Base-by-base conservation (phyloP, 768 basidiomycete genomes). In the Suillus brevipes region DNA sequence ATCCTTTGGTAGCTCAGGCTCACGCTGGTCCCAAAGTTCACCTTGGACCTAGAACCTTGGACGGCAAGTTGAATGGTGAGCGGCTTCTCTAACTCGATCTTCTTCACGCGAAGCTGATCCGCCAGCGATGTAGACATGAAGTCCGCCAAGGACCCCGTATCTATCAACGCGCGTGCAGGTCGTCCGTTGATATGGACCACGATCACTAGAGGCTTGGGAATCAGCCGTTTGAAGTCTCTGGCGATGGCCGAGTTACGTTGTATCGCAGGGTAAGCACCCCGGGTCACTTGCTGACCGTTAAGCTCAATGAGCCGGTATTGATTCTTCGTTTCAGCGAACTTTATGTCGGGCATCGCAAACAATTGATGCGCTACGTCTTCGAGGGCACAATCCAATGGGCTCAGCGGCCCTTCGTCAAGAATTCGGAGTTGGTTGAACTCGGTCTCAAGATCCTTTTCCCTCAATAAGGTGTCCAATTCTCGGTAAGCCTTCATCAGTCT, bases 11-110 rank as follows among this genome's bases (percentile, higher is more conserved):
- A 70, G 14, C 38, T 57, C 16, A 70, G 50, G 18, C 61, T 47
- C 42, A 59, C 73, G 16, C 7, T 61, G 1, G 58, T 50, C 0
- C 64, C 60, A n/a, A 60, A 67, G 25, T 73, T 74, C 5, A 79
- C 69, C 53, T 72, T 71, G 1, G 75, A 68, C 0, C 70, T 61
- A 0, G 75, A 78, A 0, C 78, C 78, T 8, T 70, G 68, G 0
- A 74, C 76, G 0, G 77, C 77, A 0, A 79, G 47, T 25, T 78
- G 72, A 0, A 78, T 65, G 0, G 71, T 66, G 13, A 78, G 53
- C 1, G 75, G 74, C 56, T 74, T 78, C 5, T 23, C 66, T 0
- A 77, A 57, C 13, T 45, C 55, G 1, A 60, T 55, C 0, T 34
- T 13, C 13, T 61, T 34, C 4, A 78, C 10, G 0, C 67, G 59